phyloP scores from a whole-genome alignment of 495 filamentous ascomycete species.

The Lophium mytilinum region DNA sequence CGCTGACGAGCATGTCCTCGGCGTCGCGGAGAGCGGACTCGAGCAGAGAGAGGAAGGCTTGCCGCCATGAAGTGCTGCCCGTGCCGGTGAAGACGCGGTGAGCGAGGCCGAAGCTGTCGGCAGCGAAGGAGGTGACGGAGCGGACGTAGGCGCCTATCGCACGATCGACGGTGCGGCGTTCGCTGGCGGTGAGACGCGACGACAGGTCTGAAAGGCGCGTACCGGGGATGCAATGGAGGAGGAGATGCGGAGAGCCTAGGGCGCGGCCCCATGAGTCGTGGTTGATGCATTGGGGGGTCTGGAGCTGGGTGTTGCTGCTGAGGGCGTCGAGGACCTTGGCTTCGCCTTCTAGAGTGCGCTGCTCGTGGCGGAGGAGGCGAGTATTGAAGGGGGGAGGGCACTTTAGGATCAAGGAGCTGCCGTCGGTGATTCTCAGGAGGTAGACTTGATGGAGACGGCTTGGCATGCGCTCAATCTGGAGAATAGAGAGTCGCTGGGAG shows the following conservation, averaged over 20 bases:
- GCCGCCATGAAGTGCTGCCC: conserved; percentile 51
- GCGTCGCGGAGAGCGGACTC: conserved; percentile 59
- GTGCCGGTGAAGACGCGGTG: conserved; percentile 40
- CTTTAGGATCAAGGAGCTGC: conserved; percentile 45
- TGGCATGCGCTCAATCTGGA: conserved; percentile 37
- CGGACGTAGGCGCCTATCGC: conserved; percentile 35
- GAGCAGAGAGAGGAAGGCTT: conserved; percentile 51
- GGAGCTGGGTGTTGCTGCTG: conserved; percentile 37
- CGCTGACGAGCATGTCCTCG: conserved; percentile 59
- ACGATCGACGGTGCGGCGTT: conserved; percentile 40
- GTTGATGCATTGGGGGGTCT: conserved; percentile 46
- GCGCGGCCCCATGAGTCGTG: conserved; percentile 38
- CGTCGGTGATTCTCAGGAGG: conserved; percentile 47
- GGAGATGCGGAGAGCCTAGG: conserved; percentile 41
- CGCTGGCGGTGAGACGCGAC: conserved; percentile 30
- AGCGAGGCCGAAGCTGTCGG: conserved; percentile 41
- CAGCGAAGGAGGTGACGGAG: conserved; percentile 21
- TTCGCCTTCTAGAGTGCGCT: conserved; percentile 48
- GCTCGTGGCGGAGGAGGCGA: conserved; percentile 51
- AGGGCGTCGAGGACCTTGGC: conserved; percentile 45
- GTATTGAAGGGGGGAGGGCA: conserved; percentile 44
- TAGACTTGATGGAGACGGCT: conserved; percentile 48
- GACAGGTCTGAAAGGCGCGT: conserved; percentile 38
- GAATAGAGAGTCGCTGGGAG: conserved; percentile 36
- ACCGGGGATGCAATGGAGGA: conserved; percentile 44